A percentile compares a stretch with the other conserved stretches of the same genome.
Conservation (phyloP, 2,329 filamentous ascomycete species). For the Colletotrichum abscissum region DNA sequence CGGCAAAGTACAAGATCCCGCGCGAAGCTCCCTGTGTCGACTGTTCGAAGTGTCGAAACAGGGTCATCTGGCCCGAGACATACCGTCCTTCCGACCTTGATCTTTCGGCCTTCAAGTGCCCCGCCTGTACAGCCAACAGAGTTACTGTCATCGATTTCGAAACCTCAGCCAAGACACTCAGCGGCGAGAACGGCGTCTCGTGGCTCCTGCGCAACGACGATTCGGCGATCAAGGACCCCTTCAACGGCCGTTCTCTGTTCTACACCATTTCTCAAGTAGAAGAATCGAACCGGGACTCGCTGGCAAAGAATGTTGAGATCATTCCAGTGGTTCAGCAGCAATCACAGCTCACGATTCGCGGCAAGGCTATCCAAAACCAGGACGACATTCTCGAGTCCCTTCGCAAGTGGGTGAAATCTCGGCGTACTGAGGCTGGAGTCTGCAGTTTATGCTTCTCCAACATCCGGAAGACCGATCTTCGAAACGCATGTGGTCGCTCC, state of each 20-base stretch:
- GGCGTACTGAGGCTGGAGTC: conserved; percentile 49
- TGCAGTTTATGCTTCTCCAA: conserved; percentile 60
- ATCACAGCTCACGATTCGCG: conserved; percentile 44
- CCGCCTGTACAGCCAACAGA: conserved; percentile 49
- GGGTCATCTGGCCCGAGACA: conserved; percentile 57
- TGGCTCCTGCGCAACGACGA: conserved; percentile 58
- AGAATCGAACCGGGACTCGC: conserved; percentile 45
- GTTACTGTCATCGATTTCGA: conserved; percentile 50
- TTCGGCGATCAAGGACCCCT: conserved; percentile 46
- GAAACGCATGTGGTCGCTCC: conserved; percentile 55
- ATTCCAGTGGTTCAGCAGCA: conserved; percentile 40
- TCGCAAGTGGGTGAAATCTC: conserved; percentile 48
- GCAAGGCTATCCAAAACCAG: conserved; percentile 57
- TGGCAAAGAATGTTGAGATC: conserved; percentile 51
- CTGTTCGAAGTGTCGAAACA: conserved; percentile 56
- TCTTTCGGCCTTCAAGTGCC: conserved; percentile 49
- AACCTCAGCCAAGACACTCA: conserved; percentile 50
- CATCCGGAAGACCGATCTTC: conserved; percentile 49
- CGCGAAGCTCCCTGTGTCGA: conserved; percentile 52
- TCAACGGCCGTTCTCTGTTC: conserved; percentile 54
- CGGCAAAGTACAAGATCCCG: conserved; percentile 1
- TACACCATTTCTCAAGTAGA: conserved; percentile 47
- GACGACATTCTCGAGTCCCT: conserved; percentile 48
- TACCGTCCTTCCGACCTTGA: conserved; percentile 52
- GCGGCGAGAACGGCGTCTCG: conserved; percentile 51